These are phyloP conservation scores for Maudiozyma saulgeensis DNA, from an alignment of 805 yeast species.

Conservation along the genomic window DNA sequence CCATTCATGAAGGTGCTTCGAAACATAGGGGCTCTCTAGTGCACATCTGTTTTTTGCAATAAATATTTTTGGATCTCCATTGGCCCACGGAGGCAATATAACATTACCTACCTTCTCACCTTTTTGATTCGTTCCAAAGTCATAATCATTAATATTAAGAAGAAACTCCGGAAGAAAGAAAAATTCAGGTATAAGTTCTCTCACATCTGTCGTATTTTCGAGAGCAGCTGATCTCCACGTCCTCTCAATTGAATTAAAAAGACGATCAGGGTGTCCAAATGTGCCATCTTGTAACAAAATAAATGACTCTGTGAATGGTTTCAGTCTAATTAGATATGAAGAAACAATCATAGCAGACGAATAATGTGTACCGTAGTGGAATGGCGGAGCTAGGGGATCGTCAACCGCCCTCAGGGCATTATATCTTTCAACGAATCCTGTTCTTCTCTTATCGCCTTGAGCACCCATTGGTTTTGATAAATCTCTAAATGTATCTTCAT, in stretches of 20 bases:
- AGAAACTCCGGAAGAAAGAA: constrained; percentile 75
- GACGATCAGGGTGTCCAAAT: constrained; percentile 80
- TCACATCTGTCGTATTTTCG: constrained; percentile 78
- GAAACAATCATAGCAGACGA: constrained; percentile 91
- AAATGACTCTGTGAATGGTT: constrained; percentile 76
- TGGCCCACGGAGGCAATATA: constrained; percentile 73
- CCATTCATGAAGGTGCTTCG: constrained; percentile 71
- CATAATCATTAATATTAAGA: constrained; percentile 51
- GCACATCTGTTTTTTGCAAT: constrained; percentile 73
- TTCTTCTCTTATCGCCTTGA: constrained; percentile 51
- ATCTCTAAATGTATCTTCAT: constrained; percentile 61
- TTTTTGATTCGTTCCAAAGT: constrained; percentile 63
- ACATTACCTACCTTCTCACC: constrained; percentile 52
- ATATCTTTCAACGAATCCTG: constrained; percentile 59
- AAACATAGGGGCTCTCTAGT: constrained; percentile 71
- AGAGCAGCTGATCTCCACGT: constrained; percentile 75
- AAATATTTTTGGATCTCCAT: constrained; percentile 64
- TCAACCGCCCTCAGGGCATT: constrained; percentile 56
- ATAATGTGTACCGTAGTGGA: constrained; percentile 89
- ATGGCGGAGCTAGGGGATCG: constrained; percentile 58
- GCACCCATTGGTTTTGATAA: constrained; percentile 89
- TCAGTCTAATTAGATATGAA: constrained; percentile 62
- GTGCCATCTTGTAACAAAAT: constrained; percentile 75
- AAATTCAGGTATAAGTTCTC: constrained; percentile 83
- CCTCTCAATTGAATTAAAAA: constrained; percentile 63